A percentile compares a stretch with the other conserved stretches of the same genome.
phyloP scores from a whole-genome alignment of 805 yeast genomes.

The Saccharomycopsis sp. region DNA sequence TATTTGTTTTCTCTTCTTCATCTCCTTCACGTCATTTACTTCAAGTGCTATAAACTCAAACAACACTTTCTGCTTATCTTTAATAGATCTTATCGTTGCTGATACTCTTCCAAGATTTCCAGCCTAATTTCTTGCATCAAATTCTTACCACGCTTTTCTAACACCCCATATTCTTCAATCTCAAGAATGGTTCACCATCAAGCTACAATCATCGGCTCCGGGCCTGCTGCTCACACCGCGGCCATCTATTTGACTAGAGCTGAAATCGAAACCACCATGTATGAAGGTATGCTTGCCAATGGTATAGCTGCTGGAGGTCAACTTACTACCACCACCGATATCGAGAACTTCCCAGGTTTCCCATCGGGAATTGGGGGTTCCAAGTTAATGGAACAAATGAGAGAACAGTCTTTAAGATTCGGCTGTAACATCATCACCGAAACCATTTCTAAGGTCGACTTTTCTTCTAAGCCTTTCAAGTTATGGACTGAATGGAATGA shows the following conservation, averaged over 20 bases:
- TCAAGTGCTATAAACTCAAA: neutral
- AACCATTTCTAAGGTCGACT: slow-evolving; percentile 88
- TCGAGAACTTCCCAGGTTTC: slow-evolving; percentile 99
- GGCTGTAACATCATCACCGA: slow-evolving; percentile 95
- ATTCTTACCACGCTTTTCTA: neutral
- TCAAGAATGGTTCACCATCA: slow-evolving; percentile 70
- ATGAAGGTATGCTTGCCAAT: slow-evolving; percentile 93
- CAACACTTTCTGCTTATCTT: no score
- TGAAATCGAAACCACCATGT: slow-evolving; percentile 85
- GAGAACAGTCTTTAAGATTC: slow-evolving; percentile 75
- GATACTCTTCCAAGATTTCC: neutral
- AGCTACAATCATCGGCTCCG: slow-evolving; percentile 90
- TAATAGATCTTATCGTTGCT: no score
- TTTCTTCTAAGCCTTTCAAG: slow-evolving; percentile 85
- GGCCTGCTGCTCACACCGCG: slow-evolving; percentile 99
- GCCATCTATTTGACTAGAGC: slow-evolving; percentile 97
- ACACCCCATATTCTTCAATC: neutral
- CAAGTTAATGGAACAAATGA: slow-evolving; percentile 89
- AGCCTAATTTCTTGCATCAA: neutral
- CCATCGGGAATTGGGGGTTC: slow-evolving; percentile 88
- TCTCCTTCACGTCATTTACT: neutral
- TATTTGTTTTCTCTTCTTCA: neutral
- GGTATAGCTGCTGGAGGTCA: slow-evolving; percentile 99
- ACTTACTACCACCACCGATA: slow-evolving; percentile 95
- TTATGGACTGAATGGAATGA: slow-evolving; percentile 95